Percentiles rank a stretch among this genome's conserved stretches.
Evolutionary conservation across 495 filamentous ascomycete genomes (phyloP).

Genomic region (Lindgomyces ingoldianus): DNA sequence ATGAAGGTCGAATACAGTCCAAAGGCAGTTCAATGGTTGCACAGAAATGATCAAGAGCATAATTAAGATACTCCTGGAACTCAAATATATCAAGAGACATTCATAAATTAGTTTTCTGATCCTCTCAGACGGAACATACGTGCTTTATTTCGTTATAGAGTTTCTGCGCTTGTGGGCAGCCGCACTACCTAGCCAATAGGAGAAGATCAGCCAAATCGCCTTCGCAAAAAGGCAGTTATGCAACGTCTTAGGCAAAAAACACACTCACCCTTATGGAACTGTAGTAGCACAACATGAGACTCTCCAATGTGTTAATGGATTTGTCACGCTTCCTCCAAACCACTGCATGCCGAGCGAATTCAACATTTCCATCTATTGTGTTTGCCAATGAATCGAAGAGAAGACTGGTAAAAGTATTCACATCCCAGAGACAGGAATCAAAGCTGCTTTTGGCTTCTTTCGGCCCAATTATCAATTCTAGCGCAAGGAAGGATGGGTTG

Average conservation of each 20-base stretch:
- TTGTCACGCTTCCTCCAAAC: slow-evolving; percentile 23
- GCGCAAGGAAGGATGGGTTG: slow-evolving; percentile 46
- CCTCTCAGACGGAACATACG: neutral
- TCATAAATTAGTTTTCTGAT: slow-evolving; percentile 12
- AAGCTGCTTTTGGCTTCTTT: slow-evolving; percentile 40
- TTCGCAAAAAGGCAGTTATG: too few relatives aligned
- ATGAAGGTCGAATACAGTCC: slow-evolving; percentile 25
- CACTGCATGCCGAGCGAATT: slow-evolving; percentile 18
- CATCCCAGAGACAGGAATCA: slow-evolving; percentile 23
- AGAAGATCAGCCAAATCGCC: neutral
- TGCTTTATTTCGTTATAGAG: slow-evolving; percentile 19
- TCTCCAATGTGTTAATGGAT: slow-evolving; percentile 20
- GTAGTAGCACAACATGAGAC: slow-evolving; percentile 30
- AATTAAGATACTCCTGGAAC: slow-evolving; percentile 24
- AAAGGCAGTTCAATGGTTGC: slow-evolving; percentile 23
- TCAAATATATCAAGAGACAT: slow-evolving; percentile 24
- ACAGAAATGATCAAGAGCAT: slow-evolving; percentile 33
- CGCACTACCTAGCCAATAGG: slow-evolving; percentile 18
- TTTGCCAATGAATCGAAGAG: slow-evolving; percentile 20
- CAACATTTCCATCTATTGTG: slow-evolving; percentile 19
- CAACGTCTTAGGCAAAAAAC: neutral
- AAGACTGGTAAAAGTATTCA: slow-evolving; percentile 10
- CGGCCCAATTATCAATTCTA: slow-evolving; percentile 43
- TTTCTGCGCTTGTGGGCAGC: slow-evolving; percentile 23
- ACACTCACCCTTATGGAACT: slow-evolving; percentile 19